Evolutionary conservation across 495 filamentous ascomycete species (phyloP), one percentile per base, ranked within the genome.

Genomic region (Astrothelium subdiscretum): DNA sequence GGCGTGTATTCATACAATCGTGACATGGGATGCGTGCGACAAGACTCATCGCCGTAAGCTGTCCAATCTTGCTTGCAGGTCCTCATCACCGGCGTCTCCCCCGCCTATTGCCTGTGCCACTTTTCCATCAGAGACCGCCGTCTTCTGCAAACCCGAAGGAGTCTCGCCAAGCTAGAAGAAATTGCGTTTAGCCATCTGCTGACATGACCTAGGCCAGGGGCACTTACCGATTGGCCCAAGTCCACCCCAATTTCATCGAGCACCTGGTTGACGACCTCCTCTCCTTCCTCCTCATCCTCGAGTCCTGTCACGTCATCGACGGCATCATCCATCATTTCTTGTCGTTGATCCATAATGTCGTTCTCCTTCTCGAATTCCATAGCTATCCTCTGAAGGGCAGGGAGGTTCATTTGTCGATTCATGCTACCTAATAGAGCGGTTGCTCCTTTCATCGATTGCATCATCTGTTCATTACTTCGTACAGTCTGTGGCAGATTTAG

Each of bases 311-410:
- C 94, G 72, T 98, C 95, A 73, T 98, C 95, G 58, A 97, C 95
- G n/a, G 90, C 94, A 75, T 97, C 95, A 71, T 96, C 94, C 95
- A 98, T 97, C 90, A 97, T 97, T 71, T 98, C 94, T 76, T 97
- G 91, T 63, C 94, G 82, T 76, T 97, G 89, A 72, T 98, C 94
- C 94, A 98, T 98, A 59, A 97, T 89, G 67, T 97, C 94, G 74
- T 96, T 98, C 77, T 98, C 95, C 66, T 88, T 86, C 78, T 98
- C 95, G 67, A 98, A 98, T 71, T 98, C 94, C 92, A 97, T 97
- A 3, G 94, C 92, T 72, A 98, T 97, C 59, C 95, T 84, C 72
- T 97, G 94, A 42, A 98, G 76, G 13, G 89, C 90, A 1, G 94
- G 94, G 11, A 98, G 83, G 72, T 97, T 97, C 94, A 98, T 97